Evolutionary conservation across 331 rosid genomes (phyloP).

Genomic region (Prunus yedoensis): DNA sequence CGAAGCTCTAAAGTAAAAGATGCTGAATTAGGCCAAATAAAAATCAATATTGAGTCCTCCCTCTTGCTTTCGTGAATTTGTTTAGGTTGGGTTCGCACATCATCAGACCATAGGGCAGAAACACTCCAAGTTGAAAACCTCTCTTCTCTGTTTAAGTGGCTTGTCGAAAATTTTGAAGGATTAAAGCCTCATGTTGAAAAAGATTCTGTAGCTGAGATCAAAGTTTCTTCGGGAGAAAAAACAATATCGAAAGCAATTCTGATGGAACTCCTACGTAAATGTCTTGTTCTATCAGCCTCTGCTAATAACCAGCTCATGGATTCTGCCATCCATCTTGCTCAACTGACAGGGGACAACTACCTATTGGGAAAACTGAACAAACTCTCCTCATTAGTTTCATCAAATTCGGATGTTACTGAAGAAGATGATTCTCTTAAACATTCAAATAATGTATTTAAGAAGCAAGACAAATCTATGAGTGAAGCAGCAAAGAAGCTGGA

Average conservation of each 20-base stretch:
- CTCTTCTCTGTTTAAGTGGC: slow-evolving; percentile 73
- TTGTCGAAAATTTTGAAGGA: slow-evolving; percentile 45
- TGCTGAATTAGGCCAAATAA: too few relatives aligned
- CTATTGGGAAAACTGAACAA: slow-evolving; percentile 48
- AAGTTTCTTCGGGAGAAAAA: slow-evolving; percentile 32
- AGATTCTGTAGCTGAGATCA: slow-evolving; percentile 8
- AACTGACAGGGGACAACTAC: slow-evolving; percentile 46
- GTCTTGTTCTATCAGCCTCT: slow-evolving; percentile 57
- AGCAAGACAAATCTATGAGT: slow-evolving; percentile 43
- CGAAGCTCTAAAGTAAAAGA: too few relatives aligned
- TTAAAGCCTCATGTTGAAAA: slow-evolving; percentile 23
- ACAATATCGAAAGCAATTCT: slow-evolving; percentile 44
- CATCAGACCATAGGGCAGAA: slow-evolving; percentile 31
- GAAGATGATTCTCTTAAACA: slow-evolving; percentile 30
- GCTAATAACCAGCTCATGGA: slow-evolving; percentile 61
- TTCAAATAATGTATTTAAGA: slow-evolving; percentile 30
- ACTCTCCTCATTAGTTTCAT: slow-evolving; percentile 39
- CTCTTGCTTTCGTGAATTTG: not conserved
- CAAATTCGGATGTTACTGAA: slow-evolving; percentile 32
- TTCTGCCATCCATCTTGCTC: slow-evolving; percentile 55
- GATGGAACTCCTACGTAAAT: slow-evolving; percentile 57
- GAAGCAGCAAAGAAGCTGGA: slow-evolving; percentile 61
- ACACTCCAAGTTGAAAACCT: slow-evolving; percentile 41
- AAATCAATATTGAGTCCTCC: too few relatives aligned
- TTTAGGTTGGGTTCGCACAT: slow-evolving; percentile 31